These are phyloP conservation scores for Mitragyna speciosa DNA, from an alignment of 257 asterid species.

Conservation along the genomic window DNA sequence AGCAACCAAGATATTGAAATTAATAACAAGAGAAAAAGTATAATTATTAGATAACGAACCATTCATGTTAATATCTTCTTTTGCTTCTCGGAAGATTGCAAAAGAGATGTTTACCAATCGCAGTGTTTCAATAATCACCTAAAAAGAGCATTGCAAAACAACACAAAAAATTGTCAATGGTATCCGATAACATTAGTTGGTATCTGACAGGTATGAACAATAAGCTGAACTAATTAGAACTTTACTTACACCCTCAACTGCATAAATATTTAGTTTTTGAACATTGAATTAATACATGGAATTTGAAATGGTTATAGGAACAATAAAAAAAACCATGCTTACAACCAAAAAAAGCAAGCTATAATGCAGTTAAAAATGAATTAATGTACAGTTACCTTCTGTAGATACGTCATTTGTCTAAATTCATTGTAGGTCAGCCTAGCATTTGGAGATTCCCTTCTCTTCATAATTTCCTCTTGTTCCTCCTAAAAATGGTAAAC, in stretches of 20 bases:
- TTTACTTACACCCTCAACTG: no score
- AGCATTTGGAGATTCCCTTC: slow-evolving; percentile 1
- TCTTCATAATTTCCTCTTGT: slow-evolving; percentile 22
- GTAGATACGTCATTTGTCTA: slow-evolving; percentile 18
- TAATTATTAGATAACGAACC: not conserved
- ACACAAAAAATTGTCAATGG: no score
- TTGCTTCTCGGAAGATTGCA: slow-evolving; percentile 18
- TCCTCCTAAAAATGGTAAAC: slow-evolving; percentile 9
- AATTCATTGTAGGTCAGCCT: slow-evolving; percentile 7
- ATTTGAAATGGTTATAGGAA: no score
- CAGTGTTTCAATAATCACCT: slow-evolving; percentile 22
- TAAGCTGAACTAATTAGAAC: no score
- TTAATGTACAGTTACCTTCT: slow-evolving; percentile 10
- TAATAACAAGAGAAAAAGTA: not conserved
- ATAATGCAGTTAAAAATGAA: no score
- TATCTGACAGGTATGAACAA: no score
- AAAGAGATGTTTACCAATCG: slow-evolving; percentile 11
- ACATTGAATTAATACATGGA: no score
- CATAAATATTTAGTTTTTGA: no score
- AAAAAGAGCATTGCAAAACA: not conserved
- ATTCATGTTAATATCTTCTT: slow-evolving; percentile 7
- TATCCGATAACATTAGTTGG: no score
- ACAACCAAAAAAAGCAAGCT: no score
- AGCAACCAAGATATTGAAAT: no score
- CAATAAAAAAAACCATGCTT: no score